phyloP scores from a whole-genome alignment of 257 asterid species.

The Salvia hispanica region DNA sequence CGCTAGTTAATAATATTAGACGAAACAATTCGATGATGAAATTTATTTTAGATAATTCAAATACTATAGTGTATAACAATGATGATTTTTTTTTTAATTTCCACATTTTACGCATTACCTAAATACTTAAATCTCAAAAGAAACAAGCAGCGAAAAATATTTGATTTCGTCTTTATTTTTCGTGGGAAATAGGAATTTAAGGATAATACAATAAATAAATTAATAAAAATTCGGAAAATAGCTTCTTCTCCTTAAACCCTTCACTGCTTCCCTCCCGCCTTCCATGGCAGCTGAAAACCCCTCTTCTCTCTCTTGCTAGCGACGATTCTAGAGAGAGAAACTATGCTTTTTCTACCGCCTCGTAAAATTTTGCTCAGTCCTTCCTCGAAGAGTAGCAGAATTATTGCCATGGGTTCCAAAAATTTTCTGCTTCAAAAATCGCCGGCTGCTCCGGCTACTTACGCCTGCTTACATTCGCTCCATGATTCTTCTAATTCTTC shows the following conservation, averaged over 20 bases:
- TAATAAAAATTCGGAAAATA: not conserved
- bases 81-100: too few species aligned
- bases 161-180: not conserved
- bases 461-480: slow-evolving; percentile 19
- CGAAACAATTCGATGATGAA: too few species aligned
- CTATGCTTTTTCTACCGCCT: slow-evolving; percentile 43
- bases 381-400: slow-evolving; percentile 35
- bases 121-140: too few species aligned
- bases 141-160: not conserved
- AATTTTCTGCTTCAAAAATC: slow-evolving; percentile 44
- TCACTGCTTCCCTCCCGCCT: not conserved
- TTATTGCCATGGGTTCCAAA: slow-evolving; percentile 44
- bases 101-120: too few species aligned
- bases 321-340: not conserved
- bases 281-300: slow-evolving; percentile 35
- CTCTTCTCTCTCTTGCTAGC: not conserved
- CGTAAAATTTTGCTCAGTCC: slow-evolving; percentile 36
- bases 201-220: not conserved
- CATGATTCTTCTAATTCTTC: slow-evolving; percentile 21
- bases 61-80: too few species aligned
- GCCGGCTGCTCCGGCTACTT: slow-evolving; percentile 27
- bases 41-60: too few species aligned
- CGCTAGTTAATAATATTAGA: too few species aligned
- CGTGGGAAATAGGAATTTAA: not conserved
- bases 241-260: slow-evolving; percentile 31